Percentiles rank a stretch among this genome's conserved stretches.
phyloP scores from a whole-genome alignment of 73 alveolate species.

The Tetrahymena elliotti region DNA sequence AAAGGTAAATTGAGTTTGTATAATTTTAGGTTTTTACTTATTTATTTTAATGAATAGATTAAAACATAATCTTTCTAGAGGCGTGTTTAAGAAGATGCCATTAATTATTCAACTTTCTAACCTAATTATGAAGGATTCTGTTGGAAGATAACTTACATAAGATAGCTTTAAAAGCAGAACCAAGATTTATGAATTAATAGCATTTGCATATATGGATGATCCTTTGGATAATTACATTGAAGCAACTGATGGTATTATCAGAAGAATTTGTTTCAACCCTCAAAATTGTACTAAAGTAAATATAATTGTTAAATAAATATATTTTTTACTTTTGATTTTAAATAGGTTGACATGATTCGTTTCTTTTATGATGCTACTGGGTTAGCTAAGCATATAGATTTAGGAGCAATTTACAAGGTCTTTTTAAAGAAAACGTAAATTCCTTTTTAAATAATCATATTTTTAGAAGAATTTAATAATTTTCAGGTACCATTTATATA shows the following conservation, averaged over 20 bases:
- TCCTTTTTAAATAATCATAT: background rate
- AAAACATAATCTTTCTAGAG: background rate
- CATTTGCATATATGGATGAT: background rate
- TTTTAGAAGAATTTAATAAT: background rate
- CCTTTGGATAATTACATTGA: background rate
- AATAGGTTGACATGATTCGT: background rate
- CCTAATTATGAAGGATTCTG: background rate
- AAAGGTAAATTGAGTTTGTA: background rate
- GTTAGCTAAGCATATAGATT: background rate
- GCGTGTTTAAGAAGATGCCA: background rate
- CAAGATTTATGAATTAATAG: background rate
- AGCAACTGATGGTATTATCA: background rate
- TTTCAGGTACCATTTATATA: background rate
- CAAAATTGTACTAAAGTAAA: background rate
- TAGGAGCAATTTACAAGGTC: background rate
- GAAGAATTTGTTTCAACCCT: background rate
- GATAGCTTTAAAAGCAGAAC: background rate
- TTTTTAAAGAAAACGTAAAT: background rate
- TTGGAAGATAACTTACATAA: background rate
- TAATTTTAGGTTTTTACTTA: too few species aligned
- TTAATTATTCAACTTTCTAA: background rate
- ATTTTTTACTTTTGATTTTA: background rate
- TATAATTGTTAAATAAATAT: background rate
- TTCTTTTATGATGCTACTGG: background rate
- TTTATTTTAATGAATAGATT: background rate